A percentile compares a stretch with the other conserved stretches of the same genome.
Conservation (phyloP, 2,329 filamentous ascomycete genomes). For the Aspergillus aculeatus region DNA sequence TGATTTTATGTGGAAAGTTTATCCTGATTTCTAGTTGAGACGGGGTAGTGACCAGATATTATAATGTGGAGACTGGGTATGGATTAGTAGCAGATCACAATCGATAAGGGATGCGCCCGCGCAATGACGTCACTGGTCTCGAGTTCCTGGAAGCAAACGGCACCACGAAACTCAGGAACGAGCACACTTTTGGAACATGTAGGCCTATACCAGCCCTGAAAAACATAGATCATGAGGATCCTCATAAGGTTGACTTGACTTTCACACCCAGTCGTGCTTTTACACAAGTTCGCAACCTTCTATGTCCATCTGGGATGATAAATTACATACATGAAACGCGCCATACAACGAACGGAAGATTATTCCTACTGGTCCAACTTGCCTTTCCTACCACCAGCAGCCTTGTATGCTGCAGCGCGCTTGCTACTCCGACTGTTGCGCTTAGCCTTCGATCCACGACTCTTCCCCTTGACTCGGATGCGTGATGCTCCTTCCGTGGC, state of each 20-base stretch:
- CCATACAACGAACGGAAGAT: background rate
- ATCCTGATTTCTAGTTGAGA: background rate
- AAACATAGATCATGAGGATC: no score
- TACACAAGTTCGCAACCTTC: background rate
- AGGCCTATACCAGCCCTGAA: no score
- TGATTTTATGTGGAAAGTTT: background rate
- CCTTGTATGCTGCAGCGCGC: conserved; percentile 45
- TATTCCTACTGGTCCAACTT: conserved; percentile 14
- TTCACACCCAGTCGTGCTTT: background rate
- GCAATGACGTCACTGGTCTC: background rate
- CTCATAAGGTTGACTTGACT: background rate
- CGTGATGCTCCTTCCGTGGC: conserved; percentile 34
- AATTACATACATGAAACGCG: conserved; percentile 1
- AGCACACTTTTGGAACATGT: no score
- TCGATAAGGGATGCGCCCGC: background rate
- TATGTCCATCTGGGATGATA: background rate
- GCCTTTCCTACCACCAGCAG: conserved; percentile 34
- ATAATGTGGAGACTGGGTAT: background rate
- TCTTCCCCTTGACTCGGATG: conserved; percentile 39
- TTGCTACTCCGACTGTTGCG: conserved; percentile 42
- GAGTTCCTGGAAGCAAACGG: background rate
- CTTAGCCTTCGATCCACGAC: conserved; percentile 42
- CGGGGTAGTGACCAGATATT: background rate
- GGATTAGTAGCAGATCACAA: background rate
- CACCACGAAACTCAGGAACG: no score